phyloP scores from a whole-genome alignment of 2,329 filamentous ascomycete genomes.

The Arthroderma sp. region DNA sequence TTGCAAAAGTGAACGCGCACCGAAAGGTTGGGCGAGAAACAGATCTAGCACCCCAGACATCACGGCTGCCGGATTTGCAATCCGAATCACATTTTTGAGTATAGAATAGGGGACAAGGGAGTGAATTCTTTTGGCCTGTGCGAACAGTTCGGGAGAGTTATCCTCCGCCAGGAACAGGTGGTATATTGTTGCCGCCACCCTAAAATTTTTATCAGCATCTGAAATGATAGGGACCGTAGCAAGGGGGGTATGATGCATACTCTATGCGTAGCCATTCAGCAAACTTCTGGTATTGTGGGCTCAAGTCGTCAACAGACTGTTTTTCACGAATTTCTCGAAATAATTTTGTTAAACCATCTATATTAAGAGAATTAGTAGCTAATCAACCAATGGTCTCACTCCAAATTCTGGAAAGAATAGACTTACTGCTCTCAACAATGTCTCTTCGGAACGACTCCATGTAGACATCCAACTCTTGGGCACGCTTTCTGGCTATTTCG shows the following conservation, averaged over 20 bases:
- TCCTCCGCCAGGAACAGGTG: slow-evolving; percentile 96
- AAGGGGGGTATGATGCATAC: slow-evolving; percentile 19
- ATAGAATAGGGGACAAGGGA: slow-evolving; percentile 86
- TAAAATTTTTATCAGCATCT: slow-evolving; percentile 14
- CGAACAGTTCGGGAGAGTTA: slow-evolving; percentile 92
- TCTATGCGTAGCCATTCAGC: slow-evolving; percentile 97
- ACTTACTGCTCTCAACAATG: slow-evolving; percentile 58
- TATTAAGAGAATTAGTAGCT: background rate
- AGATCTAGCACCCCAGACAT: slow-evolving; percentile 94
- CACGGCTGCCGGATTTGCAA: slow-evolving; percentile 89
- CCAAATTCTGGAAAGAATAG: background rate
- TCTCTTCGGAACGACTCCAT: slow-evolving; percentile 72
- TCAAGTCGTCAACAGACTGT: slow-evolving; percentile 71
- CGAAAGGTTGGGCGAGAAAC: slow-evolving; percentile 91
- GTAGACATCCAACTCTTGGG: slow-evolving; percentile 86
- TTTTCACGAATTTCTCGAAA: slow-evolving; percentile 91
- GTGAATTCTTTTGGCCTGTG: slow-evolving; percentile 86
- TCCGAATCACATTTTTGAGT: slow-evolving; percentile 91
- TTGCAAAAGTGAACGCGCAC: slow-evolving; percentile 77
- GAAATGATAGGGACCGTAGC: no score
- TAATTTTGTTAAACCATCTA: slow-evolving; percentile 76
- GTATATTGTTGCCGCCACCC: slow-evolving; percentile 85
- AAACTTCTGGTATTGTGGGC: slow-evolving; percentile 93
- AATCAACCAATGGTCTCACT: background rate
- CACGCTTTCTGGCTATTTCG: slow-evolving; percentile 81